These are phyloP conservation scores for Musa troglodytarum DNA, from an alignment of 176 grass and related monocot species.

Conservation along the genomic window DNA sequence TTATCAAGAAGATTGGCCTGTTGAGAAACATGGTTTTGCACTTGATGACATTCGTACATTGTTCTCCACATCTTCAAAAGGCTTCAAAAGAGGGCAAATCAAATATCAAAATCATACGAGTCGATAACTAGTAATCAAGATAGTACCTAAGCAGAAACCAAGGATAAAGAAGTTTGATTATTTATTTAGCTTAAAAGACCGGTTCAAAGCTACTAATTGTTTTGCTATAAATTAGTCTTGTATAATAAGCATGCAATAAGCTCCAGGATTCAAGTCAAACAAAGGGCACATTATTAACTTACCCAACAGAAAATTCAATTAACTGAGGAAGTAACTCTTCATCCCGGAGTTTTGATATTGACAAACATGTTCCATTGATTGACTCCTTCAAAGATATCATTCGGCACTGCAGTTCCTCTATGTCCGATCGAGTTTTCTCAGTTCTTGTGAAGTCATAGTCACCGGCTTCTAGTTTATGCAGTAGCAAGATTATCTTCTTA, in stretches of 20 bases:
- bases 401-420: conserved; percentile 36
- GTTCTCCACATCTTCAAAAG: conserved; percentile 90
- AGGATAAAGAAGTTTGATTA: not conserved
- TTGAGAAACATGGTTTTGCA: conserved; percentile 75
- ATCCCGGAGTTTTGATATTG: conserved; percentile 17
- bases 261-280: too few relatives aligned
- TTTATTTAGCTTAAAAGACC: too few relatives aligned
- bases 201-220: not conserved
- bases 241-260: not conserved
- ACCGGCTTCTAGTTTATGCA: conserved; percentile 71
- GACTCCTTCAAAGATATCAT: conserved; percentile 11
- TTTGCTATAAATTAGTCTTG: not conserved
- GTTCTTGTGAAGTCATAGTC: conserved; percentile 60
- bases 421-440: conserved; percentile 59
- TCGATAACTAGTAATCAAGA: not conserved
- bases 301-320: conserved; percentile 4
- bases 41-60: conserved; percentile 93
- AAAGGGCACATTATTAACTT: not conserved
- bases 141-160: not conserved
- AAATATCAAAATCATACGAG: not conserved
- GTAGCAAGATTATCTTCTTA: conserved; percentile 40
- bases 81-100: conserved; percentile 36
- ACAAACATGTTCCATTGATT: not conserved
- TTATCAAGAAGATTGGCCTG: conserved; percentile 53
- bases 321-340: conserved; percentile 15